Evolutionary conservation across 257 asterid species (phyloP).

Genomic region (Schizonepeta tenuifolia): DNA sequence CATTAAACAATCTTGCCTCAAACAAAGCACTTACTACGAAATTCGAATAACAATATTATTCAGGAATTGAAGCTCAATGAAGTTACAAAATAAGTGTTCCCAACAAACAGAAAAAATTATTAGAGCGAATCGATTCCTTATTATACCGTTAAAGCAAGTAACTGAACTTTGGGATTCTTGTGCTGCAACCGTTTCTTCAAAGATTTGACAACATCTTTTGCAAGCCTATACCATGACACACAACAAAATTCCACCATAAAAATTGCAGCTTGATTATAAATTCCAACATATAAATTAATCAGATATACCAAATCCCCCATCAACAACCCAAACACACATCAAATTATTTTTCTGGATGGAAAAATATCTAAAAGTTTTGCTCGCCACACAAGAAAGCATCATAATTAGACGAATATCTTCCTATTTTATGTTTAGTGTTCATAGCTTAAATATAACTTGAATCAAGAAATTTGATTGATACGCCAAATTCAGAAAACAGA

Average conservation of each 20-base stretch:
- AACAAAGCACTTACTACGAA: neutral
- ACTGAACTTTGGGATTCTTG: slow-evolving; percentile 90
- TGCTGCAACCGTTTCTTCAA: slow-evolving; percentile 90
- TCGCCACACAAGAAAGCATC: slow-evolving; percentile 17
- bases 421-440: neutral
- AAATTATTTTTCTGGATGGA: neutral
- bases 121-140: neutral
- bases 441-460: neutral
- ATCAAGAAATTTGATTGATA: neutral
- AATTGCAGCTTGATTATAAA: slow-evolving; percentile 12
- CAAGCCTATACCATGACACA: slow-evolving; percentile 52
- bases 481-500: slow-evolving; percentile 25
- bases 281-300: neutral
- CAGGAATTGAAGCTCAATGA: neutral
- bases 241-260: slow-evolving; percentile 22
- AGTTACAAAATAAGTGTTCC: neutral
- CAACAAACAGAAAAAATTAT: slow-evolving; percentile 7
- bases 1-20: neutral
- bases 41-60: neutral
- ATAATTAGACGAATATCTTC: slow-evolving; percentile 5
- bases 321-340: neutral
- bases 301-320: neutral
- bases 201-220: slow-evolving; percentile 86
- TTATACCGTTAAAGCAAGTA: slow-evolving; percentile 92
- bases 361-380: neutral